phyloP scores from a whole-genome alignment of 305 asterid species.

The Fraxinus greggii region DNA sequence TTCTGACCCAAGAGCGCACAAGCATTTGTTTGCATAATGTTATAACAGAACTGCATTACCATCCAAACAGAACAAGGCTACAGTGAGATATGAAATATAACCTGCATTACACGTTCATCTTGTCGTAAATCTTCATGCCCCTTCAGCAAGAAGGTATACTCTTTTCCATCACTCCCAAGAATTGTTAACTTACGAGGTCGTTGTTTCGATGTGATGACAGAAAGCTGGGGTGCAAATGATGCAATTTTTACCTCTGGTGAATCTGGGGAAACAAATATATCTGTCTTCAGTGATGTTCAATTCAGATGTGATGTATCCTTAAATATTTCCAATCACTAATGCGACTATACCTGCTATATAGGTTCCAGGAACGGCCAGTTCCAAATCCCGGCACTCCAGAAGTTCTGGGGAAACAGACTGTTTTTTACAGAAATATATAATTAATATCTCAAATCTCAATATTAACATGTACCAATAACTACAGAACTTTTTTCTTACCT shows the following conservation, averaged over 20 bases:
- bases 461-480: slow-evolving; percentile 17
- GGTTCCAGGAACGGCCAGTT: slow-evolving; percentile 98
- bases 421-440: slow-evolving; percentile 23
- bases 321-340: slow-evolving; percentile 5
- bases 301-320: not conserved
- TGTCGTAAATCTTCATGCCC: slow-evolving; percentile 99
- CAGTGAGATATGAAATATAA: slow-evolving; percentile 23
- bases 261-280: slow-evolving; percentile 49
- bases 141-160: slow-evolving; percentile 89
- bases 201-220: slow-evolving; percentile 96
- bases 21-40: slow-evolving; percentile 2
- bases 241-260: slow-evolving; percentile 87
- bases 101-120: slow-evolving; percentile 99
- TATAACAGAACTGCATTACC: slow-evolving; percentile 15
- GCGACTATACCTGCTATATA: slow-evolving; percentile 74
- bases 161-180: slow-evolving; percentile 94
- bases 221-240: slow-evolving; percentile 94
- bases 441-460: slow-evolving; percentile 7
- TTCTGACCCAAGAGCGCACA: not conserved
- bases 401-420: slow-evolving; percentile 97
- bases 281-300: not conserved
- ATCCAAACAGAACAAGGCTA: not conserved
- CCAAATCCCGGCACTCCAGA: slow-evolving; percentile 83
- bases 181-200: slow-evolving; percentile 98
- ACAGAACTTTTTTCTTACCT: slow-evolving; percentile 51